Conservation (phyloP, 2,329 filamentous ascomycete species). For the Grosmannia huntii region DNA sequence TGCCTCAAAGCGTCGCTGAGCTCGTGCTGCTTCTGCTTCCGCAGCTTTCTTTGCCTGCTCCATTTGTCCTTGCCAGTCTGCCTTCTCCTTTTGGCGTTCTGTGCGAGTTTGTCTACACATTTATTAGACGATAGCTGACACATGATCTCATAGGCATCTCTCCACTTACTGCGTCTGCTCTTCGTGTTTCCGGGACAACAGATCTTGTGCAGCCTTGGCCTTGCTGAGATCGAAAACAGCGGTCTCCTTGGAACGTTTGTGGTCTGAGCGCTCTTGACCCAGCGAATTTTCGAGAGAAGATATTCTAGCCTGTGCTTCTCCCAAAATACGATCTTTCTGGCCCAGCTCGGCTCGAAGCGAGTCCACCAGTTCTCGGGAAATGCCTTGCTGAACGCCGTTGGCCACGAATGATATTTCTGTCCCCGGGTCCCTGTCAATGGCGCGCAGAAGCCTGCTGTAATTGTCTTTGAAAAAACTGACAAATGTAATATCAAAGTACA, state of each 20-base stretch:
- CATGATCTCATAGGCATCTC: background rate
- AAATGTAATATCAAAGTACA: conserved; percentile 76
- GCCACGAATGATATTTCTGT: conserved; percentile 71
- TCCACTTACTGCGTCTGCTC: conserved; percentile 36
- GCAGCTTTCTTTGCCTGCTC: conserved; percentile 33
- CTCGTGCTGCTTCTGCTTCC: conserved; percentile 35
- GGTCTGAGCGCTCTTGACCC: conserved; percentile 62
- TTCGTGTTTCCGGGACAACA: conserved; percentile 50
- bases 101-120: conserved; percentile 4
- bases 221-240: conserved; percentile 36
- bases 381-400: conserved; percentile 73
- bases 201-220: conserved; percentile 19
- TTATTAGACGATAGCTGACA: background rate
- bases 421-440: conserved; percentile 82
- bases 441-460: conserved; percentile 70
- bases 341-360: conserved; percentile 65
- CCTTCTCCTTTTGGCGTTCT: conserved; percentile 15
- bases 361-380: conserved; percentile 89
- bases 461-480: conserved; percentile 95
- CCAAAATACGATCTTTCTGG: conserved; percentile 47
- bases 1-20: conserved; percentile 38
- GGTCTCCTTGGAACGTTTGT: conserved; percentile 51
- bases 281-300: conserved; percentile 39
- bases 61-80: conserved; percentile 9
- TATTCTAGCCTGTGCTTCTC: conserved; percentile 32